Base-by-base conservation (phyloP, 352 stramenopile genomes). In the Aphanomyces stellatus region DNA sequence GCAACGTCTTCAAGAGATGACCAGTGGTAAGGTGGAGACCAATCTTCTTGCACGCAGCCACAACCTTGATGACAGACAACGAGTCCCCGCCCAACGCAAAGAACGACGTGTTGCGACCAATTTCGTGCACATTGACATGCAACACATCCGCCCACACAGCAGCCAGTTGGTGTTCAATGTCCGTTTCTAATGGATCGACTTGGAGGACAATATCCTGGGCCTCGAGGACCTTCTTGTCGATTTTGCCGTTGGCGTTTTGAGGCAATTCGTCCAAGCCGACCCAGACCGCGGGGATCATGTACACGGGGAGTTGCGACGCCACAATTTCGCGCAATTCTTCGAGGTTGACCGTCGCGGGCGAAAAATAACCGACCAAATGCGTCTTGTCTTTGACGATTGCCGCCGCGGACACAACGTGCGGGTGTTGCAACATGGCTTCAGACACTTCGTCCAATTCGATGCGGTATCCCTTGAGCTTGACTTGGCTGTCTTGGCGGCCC, bases 401-500 rank as follows among this genome's bases (percentile, higher is more conserved):
- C 19, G 93, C 87, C 1, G 81, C 90, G 15, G 85, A 96, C 27
- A 83, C 93, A 15, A 97, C 81, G 33, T 88, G 75, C 35, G 79
- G 73, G 53, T 95, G 89, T 73, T 93, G 81, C 37, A 86, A 87
- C 37, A 98, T 83, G 19, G 90, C 90, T 5, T 87, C 90, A 72
- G 97, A 90, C 2, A 98, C 82, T 19, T 91, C 92, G 34, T 90
- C 90, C 8, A 98, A 73, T 28, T 97, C 94, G 4, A 98, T 88
- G 42, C 88, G 96, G 73, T 98, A 98, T 42, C 94, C 94, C 24
- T 93, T 85, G 63, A 98, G 95, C 78, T 98, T 98, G 59, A 98
- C 89, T 90, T 98, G 97, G 62, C 96, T 97, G 74, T 97, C 92
- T 69, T 89, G 97, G 40, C 94, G 86, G 4, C 94, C 94, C 37